Conservation (phyloP, 441 rosid genomes). For the Flueggea neowawraea region DNA sequence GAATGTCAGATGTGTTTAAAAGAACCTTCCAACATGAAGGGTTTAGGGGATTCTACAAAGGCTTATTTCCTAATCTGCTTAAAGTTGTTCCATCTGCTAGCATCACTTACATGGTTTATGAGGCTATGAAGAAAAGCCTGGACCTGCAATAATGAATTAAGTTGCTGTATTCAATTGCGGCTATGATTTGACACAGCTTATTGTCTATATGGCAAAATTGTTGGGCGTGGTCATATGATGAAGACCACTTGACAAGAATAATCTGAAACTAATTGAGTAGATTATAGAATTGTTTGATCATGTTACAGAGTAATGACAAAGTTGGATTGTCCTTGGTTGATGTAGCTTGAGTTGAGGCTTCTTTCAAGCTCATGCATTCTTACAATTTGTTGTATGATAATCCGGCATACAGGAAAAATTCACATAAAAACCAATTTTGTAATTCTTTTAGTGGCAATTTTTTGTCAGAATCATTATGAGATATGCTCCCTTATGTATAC, state of each 20-base stretch:
- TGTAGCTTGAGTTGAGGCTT: slow-evolving; percentile 19
- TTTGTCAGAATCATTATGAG: background rate
- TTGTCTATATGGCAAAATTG: slow-evolving; percentile 1
- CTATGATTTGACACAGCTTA: slow-evolving; percentile 23
- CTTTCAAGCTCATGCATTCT: slow-evolving; percentile 15
- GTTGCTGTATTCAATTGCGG: slow-evolving; percentile 9
- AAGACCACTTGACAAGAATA: slow-evolving; percentile 18
- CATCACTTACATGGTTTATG: slow-evolving; percentile 68
- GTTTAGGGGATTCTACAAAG: slow-evolving; percentile 65
- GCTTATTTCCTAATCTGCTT: slow-evolving; percentile 58
- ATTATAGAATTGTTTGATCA: background rate
- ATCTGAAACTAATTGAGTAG: slow-evolving; percentile 11
- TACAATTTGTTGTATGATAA: slow-evolving; percentile 27
- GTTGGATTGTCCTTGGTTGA: slow-evolving; percentile 23
- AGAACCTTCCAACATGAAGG: slow-evolving; percentile 58
- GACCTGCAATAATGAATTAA: slow-evolving; percentile 32
- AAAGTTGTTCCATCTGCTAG: slow-evolving; percentile 70
- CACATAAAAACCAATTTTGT: slow-evolving; percentile 14
- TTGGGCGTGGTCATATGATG: slow-evolving; percentile 9
- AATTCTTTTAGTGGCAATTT: slow-evolving; percentile 19
- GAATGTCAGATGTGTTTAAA: slow-evolving; percentile 59
- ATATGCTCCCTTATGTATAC: too few relatives aligned
- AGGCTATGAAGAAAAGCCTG: slow-evolving; percentile 59
- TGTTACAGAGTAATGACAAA: slow-evolving; percentile 12
- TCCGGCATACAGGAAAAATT: slow-evolving; percentile 12